Conservation (phyloP, 495 filamentous ascomycete genomes). For the Xylaria scruposa region DNA sequence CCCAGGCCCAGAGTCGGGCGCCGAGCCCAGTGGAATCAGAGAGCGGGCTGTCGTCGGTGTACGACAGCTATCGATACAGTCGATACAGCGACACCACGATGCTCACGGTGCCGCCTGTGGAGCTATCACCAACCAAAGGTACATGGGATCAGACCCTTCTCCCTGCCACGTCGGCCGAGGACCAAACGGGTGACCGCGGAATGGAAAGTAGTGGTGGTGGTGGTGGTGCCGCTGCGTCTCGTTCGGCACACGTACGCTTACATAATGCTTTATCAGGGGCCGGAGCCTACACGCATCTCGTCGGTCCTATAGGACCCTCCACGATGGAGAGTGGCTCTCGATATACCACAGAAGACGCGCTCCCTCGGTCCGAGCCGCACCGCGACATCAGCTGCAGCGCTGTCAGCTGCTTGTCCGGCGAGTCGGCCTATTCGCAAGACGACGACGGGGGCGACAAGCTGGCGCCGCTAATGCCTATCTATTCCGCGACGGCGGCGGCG, state of each 20-base stretch:
- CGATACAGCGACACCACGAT: slow-evolving; percentile 2
- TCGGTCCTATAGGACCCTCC: not conserved
- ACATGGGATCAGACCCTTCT: slow-evolving; percentile 5
- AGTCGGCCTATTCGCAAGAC: slow-evolving; percentile 40
- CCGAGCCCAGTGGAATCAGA: slow-evolving; percentile 38
- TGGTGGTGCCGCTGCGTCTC: not conserved
- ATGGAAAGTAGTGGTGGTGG: not conserved
- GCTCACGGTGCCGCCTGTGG: slow-evolving; percentile 2
- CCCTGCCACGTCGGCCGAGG: not conserved
- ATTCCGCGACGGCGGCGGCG: slow-evolving; percentile 4
- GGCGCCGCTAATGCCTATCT: slow-evolving; percentile 27
- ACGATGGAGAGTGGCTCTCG: not conserved
- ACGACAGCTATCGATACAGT: slow-evolving; percentile 40
- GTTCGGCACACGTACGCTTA: not conserved
- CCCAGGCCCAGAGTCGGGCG: slow-evolving; percentile 23
- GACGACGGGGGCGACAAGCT: slow-evolving; percentile 30
- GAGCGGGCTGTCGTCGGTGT: slow-evolving; percentile 39
- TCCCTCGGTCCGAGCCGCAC: slow-evolving; percentile 5
- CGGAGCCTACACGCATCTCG: not conserved
- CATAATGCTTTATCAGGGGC: not conserved
- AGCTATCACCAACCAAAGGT: not conserved
- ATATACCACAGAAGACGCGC: not conserved
- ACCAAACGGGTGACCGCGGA: not conserved
- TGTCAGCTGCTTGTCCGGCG: slow-evolving; percentile 31
- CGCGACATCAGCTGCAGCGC: slow-evolving; percentile 10